A percentile compares a stretch with the other conserved stretches of the same genome.
Evolutionary conservation across 257 asterid genomes (phyloP).

Genomic region (Gentiana dahurica): DNA sequence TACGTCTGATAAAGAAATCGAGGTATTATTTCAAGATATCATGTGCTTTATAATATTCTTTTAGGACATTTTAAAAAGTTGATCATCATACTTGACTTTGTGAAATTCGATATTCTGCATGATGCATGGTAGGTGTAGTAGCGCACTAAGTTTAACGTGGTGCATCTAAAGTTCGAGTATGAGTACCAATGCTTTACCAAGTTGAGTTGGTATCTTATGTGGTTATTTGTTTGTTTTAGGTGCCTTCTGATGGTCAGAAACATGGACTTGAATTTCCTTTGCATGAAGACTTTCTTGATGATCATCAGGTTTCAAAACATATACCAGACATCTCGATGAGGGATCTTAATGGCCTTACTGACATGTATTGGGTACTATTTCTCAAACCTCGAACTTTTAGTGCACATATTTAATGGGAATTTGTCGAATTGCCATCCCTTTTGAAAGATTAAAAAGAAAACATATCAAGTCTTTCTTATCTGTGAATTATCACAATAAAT

Average conservation of each 20-base stretch:
- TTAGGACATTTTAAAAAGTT: too few relatives aligned
- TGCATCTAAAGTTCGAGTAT: neutral
- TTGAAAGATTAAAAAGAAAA: too few relatives aligned
- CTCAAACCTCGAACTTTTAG: slow-evolving; percentile 1
- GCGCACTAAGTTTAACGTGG: too few relatives aligned
- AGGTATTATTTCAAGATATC: slow-evolving; percentile 36
- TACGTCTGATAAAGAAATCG: slow-evolving; percentile 21
- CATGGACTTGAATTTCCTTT: slow-evolving; percentile 17
- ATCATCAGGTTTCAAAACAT: slow-evolving; percentile 23
- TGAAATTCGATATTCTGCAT: too few relatives aligned
- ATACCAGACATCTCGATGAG: slow-evolving; percentile 34
- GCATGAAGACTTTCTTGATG: slow-evolving; percentile 29
- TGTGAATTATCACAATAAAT: neutral
- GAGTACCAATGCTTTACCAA: slow-evolving; percentile 4
- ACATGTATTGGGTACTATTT: slow-evolving; percentile 74
- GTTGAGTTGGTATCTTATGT: slow-evolving; percentile 5
- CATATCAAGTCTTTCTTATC: too few relatives aligned
- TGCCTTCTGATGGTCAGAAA: slow-evolving; percentile 32
- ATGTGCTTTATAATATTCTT: neutral
- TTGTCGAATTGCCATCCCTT: too few relatives aligned
- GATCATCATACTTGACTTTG: too few relatives aligned
- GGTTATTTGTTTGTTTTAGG: slow-evolving; percentile 29
- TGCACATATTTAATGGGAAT: neutral
- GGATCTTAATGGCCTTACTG: slow-evolving; percentile 60
- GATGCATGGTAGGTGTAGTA: too few relatives aligned